Evolutionary conservation across 148 eudicot genomes (phyloP), one percentile per base, ranked within the genome.

Genomic region (Bassia scoparia): DNA sequence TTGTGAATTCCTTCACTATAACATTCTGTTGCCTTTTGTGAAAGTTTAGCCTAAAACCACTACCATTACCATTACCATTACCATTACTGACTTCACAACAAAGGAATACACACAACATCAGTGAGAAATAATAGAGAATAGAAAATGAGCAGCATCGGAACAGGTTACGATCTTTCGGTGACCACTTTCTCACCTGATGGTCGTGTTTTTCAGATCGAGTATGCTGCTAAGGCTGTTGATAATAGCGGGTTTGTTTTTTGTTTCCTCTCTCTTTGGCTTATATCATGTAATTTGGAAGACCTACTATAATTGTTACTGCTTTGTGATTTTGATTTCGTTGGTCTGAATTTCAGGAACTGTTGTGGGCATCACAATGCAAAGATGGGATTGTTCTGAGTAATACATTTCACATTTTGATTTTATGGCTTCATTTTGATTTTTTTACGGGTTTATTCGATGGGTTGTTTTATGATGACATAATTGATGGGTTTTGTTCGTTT

Each of bases 321-420:
- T 74, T 13, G 15, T 48, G 52, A 2, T 48, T 48, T 64, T 15
- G 50, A 44, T 54, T 6, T 4, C 34, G 38, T 41, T 73, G n/a
- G 12, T 3, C 30, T 70, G 43, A 41, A 64, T 74, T 80, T 73
- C 83, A 87, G 90, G 72, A n/a, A 90, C 93, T 68, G 98, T 86
- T 90, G 93, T 65, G 4, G 69, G 69, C 52, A 65, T 65, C 52
- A 65, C n/a, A 41, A 65, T 65, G 69, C 69, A 65, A 65, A 26
- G 69, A 65, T 65, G 69, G 69, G 23, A 65, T 65, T 5, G 69
- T 65, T 65, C 29, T 64, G 48, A n/a, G 67, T 62, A 62, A 61
- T 29, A 12, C 10, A 7, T 14, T 14, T 58, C n/a, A n/a, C n/a
- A n/a, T 58, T 29, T 29, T 24, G 2, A 27, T 59, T 58, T 59